A percentile compares a stretch with the other conserved stretches of the same genome.
Evolutionary conservation across 805 yeast species (phyloP).

Genomic region (Candida koratica): DNA sequence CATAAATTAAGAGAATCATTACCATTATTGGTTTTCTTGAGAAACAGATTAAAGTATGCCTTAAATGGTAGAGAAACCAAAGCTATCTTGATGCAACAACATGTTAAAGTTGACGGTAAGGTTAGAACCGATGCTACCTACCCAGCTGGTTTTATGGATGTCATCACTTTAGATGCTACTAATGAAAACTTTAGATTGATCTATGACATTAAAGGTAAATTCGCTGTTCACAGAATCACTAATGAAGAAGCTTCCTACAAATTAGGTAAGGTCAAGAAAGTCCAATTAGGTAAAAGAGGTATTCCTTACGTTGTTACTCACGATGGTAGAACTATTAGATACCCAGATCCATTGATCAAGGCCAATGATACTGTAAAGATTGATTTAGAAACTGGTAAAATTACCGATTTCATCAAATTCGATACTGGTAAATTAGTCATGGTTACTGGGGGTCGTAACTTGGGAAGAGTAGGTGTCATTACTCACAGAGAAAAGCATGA

Average conservation of each 20-base stretch:
- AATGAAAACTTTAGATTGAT: slow-evolving; percentile 99
- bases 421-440: slow-evolving; percentile 40
- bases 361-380: slow-evolving; percentile 97
- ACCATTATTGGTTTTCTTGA: slow-evolving; percentile 93
- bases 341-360: slow-evolving; percentile 97
- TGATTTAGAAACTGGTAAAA: slow-evolving; percentile 94
- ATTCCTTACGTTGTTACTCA: slow-evolving; percentile 98
- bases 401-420: slow-evolving; percentile 47
- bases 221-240: slow-evolving; percentile 98
- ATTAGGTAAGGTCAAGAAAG: slow-evolving; percentile 97
- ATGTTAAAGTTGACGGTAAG: slow-evolving; percentile 97
- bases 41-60: slow-evolving; percentile 99
- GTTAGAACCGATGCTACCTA: slow-evolving; percentile 97
- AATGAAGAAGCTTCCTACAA: slow-evolving; percentile 98
- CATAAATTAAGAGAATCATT: slow-evolving; percentile 98
- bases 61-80: slow-evolving; percentile 98
- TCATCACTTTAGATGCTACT: slow-evolving; percentile 94
- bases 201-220: slow-evolving; percentile 98
- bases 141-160: slow-evolving; percentile 99
- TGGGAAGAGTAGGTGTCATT: slow-evolving; percentile 43
- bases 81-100: slow-evolving; percentile 97
- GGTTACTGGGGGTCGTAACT: slow-evolving; percentile 43
- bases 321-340: slow-evolving; percentile 99
- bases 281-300: slow-evolving; percentile 97
- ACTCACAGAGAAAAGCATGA: slow-evolving; percentile 42